Conservation (phyloP, 73 alveolate species). For the Paramecium sexaurelia region DNA sequence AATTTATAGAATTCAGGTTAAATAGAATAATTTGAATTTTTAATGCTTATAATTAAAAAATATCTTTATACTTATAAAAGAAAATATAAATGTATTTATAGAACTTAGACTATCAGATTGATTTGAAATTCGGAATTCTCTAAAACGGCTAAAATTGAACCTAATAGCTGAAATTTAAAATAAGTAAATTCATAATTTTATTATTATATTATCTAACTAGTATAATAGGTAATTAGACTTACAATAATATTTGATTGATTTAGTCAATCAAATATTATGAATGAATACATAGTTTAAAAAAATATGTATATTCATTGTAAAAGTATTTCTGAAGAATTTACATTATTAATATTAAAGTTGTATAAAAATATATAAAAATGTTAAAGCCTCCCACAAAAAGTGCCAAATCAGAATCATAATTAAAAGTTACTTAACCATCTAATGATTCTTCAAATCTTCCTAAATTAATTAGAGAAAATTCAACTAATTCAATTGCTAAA, state of each 20-base stretch:
- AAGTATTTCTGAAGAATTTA: not conserved
- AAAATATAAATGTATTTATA: no score
- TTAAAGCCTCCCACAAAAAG: not conserved
- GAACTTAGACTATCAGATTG: no score
- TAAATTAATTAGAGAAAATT: not conserved
- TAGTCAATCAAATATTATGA: not conserved
- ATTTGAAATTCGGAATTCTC: no score
- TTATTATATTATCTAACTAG: no score
- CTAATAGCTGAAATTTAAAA: no score
- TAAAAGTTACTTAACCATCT: not conserved
- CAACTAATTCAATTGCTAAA: not conserved
- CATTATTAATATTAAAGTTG: not conserved
- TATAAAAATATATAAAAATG: not conserved
- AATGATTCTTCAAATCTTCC: not conserved
- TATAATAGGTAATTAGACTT: no score
- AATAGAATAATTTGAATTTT: not conserved
- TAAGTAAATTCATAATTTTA: no score
- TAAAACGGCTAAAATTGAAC: no score
- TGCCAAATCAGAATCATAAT: not conserved
- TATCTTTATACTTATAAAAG: not conserved
- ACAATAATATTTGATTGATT: not conserved
- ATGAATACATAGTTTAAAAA: not conserved
- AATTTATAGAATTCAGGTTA: no score
- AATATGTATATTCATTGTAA: not conserved
- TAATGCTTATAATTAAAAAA: not conserved